Percentiles rank a stretch among this genome's conserved stretches.
These are phyloP conservation scores for Streptanthus diversifolius DNA, from an alignment of 345 rosid genomes.

Conservation along the genomic window DNA sequence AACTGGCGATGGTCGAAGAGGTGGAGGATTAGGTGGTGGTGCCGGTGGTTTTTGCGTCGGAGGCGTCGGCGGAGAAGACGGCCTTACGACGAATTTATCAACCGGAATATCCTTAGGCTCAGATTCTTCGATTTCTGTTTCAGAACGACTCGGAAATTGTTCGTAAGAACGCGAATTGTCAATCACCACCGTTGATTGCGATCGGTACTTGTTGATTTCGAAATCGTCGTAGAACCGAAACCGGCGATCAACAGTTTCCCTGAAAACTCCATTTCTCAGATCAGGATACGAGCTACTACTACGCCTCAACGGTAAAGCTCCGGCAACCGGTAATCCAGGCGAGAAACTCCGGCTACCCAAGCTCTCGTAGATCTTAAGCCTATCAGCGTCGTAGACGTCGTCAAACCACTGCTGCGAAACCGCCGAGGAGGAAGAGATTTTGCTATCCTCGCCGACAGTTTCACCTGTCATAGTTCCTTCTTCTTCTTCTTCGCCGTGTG, in stretches of 20 bases:
- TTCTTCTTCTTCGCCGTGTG: not conserved
- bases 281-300: slow-evolving; percentile 79
- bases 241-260: slow-evolving; percentile 44
- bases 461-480: not conserved
- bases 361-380: slow-evolving; percentile 37
- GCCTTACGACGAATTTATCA: slow-evolving; percentile 50
- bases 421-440: not conserved
- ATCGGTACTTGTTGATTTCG: slow-evolving; percentile 42
- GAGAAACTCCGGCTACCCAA: slow-evolving; percentile 11
- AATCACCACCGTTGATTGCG: not conserved
- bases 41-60: slow-evolving; percentile 20
- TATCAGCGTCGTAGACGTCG: slow-evolving; percentile 33
- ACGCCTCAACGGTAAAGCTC: slow-evolving; percentile 52
- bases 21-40: slow-evolving; percentile 36
- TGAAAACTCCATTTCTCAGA: slow-evolving; percentile 46
- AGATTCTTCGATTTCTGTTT: slow-evolving; percentile 37
- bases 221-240: slow-evolving; percentile 73
- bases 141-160: slow-evolving; percentile 28
- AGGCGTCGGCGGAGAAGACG: slow-evolving; percentile 28
- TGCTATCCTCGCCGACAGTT: not conserved
- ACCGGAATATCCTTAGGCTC: slow-evolving; percentile 53
- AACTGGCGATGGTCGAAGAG: slow-evolving; percentile 34
- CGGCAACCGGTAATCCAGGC: slow-evolving; percentile 27
- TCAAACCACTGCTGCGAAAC: slow-evolving; percentile 43
- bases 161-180: not conserved